Conservation (phyloP, 371 early-diverging fungal species). For the Actinomortierella ambigua region DNA sequence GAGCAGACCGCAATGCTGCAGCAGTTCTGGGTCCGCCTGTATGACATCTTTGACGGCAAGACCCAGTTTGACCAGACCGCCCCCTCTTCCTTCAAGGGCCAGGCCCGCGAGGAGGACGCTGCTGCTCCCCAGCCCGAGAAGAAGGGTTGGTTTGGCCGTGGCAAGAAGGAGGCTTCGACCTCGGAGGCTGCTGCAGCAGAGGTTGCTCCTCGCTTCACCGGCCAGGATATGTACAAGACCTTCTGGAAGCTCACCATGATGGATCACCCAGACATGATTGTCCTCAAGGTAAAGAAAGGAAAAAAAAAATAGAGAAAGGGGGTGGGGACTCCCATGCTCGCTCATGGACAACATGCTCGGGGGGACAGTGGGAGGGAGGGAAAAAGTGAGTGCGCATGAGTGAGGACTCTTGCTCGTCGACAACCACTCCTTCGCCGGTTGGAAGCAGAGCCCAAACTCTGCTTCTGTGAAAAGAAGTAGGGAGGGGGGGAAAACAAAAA, state of each 20-base stretch:
- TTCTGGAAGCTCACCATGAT: conserved; percentile 54
- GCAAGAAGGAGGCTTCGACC: conserved; percentile 16
- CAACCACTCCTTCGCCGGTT: too few species aligned
- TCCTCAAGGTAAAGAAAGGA: conserved; percentile 49
- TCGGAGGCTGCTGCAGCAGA: conserved; percentile 9
- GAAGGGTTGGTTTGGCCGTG: conserved; percentile 45
- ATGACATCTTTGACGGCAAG: conserved; percentile 58
- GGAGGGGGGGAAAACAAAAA: too few species aligned
- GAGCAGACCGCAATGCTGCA: conserved; percentile 62
- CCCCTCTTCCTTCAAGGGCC: conserved; percentile 49
- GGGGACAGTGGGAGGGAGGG: too few species aligned
- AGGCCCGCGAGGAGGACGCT: conserved; percentile 30
- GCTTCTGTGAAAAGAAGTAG: neutral
- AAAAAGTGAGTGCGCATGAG: too few species aligned
- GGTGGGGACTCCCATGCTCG: too few species aligned
- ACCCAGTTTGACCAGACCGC: conserved; percentile 42
- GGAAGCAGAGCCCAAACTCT: too few species aligned
- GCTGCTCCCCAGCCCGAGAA: conserved; percentile 31
- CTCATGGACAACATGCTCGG: too few species aligned
- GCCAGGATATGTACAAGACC: conserved; percentile 28
- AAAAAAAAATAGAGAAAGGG: neutral
- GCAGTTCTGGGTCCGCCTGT: conserved; percentile 61
- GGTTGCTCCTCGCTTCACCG: conserved; percentile 36
- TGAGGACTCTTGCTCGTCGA: too few species aligned
- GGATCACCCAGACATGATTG: conserved; percentile 73